Percentiles rank a stretch among this genome's conserved stretches.
Evolutionary conservation across 352 stramenopile species (phyloP).

Genomic region (Globisporangium solare): DNA sequence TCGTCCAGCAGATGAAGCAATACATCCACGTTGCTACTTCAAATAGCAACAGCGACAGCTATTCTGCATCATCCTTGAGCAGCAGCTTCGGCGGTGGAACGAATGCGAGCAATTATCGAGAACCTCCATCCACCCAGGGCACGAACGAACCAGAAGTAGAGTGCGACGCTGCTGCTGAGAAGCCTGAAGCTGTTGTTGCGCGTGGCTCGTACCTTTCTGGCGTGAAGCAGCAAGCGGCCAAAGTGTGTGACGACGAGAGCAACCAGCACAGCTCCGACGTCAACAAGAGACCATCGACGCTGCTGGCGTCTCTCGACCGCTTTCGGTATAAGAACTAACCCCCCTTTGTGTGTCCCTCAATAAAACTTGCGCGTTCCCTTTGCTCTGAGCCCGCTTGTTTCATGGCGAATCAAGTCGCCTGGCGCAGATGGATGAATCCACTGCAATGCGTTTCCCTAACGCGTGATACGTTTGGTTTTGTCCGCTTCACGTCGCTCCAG

Average conservation of each 20-base stretch:
- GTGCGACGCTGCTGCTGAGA: background rate
- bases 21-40: constrained; percentile 13
- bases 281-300: background rate
- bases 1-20: constrained; percentile 19
- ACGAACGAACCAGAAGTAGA: constrained; percentile 2
- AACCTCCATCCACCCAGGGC: background rate
- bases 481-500: background rate
- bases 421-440: too few relatives aligned
- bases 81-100: background rate
- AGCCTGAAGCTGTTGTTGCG: constrained; percentile 2
- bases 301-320: constrained; percentile 17
- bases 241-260: background rate
- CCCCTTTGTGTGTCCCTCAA: too few relatives aligned
- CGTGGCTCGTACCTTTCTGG: constrained; percentile 1
- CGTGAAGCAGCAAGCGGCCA: background rate
- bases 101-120: background rate
- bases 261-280: constrained; percentile 3
- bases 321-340: constrained; percentile 20
- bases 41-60: background rate
- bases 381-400: too few relatives aligned
- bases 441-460: too few relatives aligned
- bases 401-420: too few relatives aligned
- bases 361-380: too few relatives aligned
- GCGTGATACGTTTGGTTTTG: background rate
- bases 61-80: background rate